Conservation (phyloP, 1,284 basidiomycete species). For the Cutaneotrichosporon cutaneum region DNA sequence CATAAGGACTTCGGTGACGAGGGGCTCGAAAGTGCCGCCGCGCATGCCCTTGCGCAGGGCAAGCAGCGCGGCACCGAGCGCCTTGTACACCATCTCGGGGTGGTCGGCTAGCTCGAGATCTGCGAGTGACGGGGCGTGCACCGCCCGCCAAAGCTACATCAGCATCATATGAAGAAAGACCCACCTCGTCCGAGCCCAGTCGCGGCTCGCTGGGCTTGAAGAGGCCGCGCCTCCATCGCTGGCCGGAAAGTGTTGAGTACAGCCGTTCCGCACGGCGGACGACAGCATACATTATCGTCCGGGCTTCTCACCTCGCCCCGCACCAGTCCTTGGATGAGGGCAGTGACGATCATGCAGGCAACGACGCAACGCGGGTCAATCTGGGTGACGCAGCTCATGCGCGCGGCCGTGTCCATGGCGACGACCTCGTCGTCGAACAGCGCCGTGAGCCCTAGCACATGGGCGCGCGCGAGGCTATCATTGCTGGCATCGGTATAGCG, state of each 20-base stretch:
- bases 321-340: slow-evolving; percentile 16
- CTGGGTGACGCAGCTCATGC: slow-evolving; percentile 16
- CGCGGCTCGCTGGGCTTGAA: slow-evolving; percentile 7
- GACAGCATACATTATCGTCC: slow-evolving; percentile 1
- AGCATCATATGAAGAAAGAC: no score
- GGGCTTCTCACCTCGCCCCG: neutral
- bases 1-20: slow-evolving; percentile 16
- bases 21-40: slow-evolving; percentile 11
- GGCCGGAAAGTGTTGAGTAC: neutral
- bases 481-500: slow-evolving; percentile 12
- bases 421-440: slow-evolving; percentile 1
- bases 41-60: slow-evolving; percentile 15
- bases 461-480: slow-evolving; percentile 21
- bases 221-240: neutral
- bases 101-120: no score
- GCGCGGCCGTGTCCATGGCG: slow-evolving; percentile 15
- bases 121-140: neutral
- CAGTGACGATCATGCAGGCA: slow-evolving; percentile 19
- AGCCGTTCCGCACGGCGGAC: neutral
- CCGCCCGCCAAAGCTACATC: slow-evolving; percentile 9
- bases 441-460: slow-evolving; percentile 14
- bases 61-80: slow-evolving; percentile 11
- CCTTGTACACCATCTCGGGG: slow-evolving; percentile 15
- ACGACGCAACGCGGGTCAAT: slow-evolving; percentile 19
- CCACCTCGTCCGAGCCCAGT: slow-evolving; percentile 13